A percentile compares a stretch with the other conserved stretches of the same genome.
phyloP scores from a whole-genome alignment of 1,139 yeast species.

The Wickerhamiella pararugosa region DNA sequence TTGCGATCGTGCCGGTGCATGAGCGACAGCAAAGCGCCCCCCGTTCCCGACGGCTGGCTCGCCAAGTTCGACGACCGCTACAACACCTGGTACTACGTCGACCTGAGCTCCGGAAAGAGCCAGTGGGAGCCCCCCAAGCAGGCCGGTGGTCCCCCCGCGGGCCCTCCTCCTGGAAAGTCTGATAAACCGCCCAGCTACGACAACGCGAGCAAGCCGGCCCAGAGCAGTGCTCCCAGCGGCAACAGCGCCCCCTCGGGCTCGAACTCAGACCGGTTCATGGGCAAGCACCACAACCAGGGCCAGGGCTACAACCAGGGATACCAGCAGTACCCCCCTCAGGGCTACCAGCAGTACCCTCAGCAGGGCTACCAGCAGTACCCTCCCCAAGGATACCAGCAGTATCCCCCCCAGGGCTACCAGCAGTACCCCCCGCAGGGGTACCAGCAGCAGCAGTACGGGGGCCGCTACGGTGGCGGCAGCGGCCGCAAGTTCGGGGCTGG shows the following conservation, averaged over 20 bases:
- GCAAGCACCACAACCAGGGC: conserved; percentile 1
- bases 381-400: neutral
- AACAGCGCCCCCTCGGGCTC: neutral
- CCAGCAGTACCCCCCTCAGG: conserved; percentile 6
- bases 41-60: conserved; percentile 68
- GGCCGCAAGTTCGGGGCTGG: conserved; percentile 26
- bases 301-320: conserved; percentile 2
- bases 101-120: conserved; percentile 54
- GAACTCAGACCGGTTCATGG: conserved; percentile 6
- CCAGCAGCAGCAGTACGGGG: conserved; percentile 7
- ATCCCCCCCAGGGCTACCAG: conserved; percentile 7
- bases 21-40: conserved; percentile 24
- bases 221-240: neutral
- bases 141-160: conserved; percentile 7
- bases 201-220: conserved; percentile 6
- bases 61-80: conserved; percentile 77
- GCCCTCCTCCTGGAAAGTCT: conserved; percentile 21
- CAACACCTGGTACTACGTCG: conserved; percentile 50
- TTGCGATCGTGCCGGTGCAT: too few species aligned
- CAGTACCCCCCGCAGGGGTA: conserved; percentile 9
- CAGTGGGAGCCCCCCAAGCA: conserved; percentile 77
- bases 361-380: conserved; percentile 2
- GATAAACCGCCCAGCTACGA: conserved; percentile 16
- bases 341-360: conserved; percentile 4
- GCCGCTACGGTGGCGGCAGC: conserved; percentile 27